phyloP scores from a whole-genome alignment of 78 protist species.

The Guillardia theta region DNA sequence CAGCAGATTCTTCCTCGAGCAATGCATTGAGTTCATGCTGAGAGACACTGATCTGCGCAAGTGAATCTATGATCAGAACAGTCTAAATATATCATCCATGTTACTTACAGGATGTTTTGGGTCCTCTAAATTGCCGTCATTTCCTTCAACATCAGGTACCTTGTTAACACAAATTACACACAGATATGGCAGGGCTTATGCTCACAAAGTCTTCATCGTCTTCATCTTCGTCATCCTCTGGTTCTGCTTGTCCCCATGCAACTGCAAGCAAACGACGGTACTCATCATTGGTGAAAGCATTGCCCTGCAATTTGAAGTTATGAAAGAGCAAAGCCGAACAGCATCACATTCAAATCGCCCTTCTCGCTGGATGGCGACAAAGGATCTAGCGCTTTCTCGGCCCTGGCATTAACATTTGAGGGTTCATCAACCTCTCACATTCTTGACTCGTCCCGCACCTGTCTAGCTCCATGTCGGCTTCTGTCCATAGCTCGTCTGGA shows the following conservation, averaged over 20 bases:
- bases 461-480: background rate
- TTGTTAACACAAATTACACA: too few relatives aligned
- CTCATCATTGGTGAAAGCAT: background rate
- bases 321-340: background rate
- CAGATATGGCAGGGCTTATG: too few relatives aligned
- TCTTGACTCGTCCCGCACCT: too few relatives aligned
- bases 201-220: background rate
- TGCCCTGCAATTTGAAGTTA: background rate
- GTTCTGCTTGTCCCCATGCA: background rate
- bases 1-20: too few relatives aligned
- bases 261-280: slow-evolving; percentile 9
- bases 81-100: too few relatives aligned
- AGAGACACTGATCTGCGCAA: too few relatives aligned
- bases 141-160: background rate
- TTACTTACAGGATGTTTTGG: too few relatives aligned
- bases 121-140: background rate
- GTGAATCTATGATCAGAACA: too few relatives aligned
- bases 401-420: too few relatives aligned
- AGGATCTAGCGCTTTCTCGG: background rate
- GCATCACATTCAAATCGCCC: background rate
- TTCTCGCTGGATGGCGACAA: background rate
- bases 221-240: background rate
- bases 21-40: too few relatives aligned
- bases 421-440: too few relatives aligned
- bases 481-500: background rate